Base-by-base conservation (phyloP, 108 stramenopile species). In the Stephanodiscus triporus region DNA sequence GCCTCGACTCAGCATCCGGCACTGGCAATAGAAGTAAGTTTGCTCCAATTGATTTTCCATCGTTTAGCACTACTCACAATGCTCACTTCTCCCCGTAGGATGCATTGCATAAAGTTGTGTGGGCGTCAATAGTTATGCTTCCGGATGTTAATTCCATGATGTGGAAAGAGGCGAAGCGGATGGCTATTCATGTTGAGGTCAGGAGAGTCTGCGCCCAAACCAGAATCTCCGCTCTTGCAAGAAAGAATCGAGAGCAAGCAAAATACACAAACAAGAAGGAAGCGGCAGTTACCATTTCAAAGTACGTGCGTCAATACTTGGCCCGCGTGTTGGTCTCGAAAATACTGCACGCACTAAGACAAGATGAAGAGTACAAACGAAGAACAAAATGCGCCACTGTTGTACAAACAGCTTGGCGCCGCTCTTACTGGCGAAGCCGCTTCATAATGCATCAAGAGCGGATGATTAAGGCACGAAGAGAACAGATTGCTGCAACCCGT, bases 131-230 rank as follows among this genome's bases (percentile, higher is more conserved):
- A 26, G 82, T 81, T 26, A 76, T 81, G 82, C 61, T 86, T 24
- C 75, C 82, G 2, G 68, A 81, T 68, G 82, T 86, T 16, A 86
- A 86, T 69, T 38, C 13, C 36, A 80, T 79, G 70, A 73, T 83
- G 65, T 86, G 85, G 85, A 76, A 53, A 38, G 82, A 83, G 58
- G 82, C 85, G 6, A 83, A 86, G 45, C 64, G 32, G 34, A 80
- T 83, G 79, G 85, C 85, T n/a, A 80, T 86, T 13, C 16, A 67
- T 24, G 37, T 40, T n/a, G 82, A 86, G 63, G 75, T 64, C 20
- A 48, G 22, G 65, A 62, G 82, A 19, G 78, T 76, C n/a, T 86
- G 78, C 56, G 85, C 82, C 36, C 75, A 79, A 30, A 76, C 62
- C 48, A 48, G 85, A 13, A 72, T 86, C 29, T 69, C 78, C n/a